phyloP scores from a whole-genome alignment of 208 protist genomes.

The Leishmania arabica region DNA sequence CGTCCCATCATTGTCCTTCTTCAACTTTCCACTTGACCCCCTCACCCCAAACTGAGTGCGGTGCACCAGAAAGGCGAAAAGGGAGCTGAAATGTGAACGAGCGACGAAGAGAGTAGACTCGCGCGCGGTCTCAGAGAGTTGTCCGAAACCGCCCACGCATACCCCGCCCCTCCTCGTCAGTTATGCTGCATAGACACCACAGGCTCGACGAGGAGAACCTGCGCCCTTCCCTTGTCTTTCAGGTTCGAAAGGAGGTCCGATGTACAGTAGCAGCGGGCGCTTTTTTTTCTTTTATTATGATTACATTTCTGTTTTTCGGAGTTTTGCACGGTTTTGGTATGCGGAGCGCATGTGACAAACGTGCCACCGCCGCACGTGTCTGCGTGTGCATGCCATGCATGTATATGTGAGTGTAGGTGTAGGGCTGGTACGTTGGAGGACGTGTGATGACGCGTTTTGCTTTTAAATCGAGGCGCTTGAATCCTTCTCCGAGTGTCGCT shows the following conservation, averaged over 20 bases:
- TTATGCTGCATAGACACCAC: background rate
- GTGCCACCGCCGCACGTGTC: background rate
- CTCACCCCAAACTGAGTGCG: background rate
- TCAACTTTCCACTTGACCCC: background rate
- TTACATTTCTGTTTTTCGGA: background rate
- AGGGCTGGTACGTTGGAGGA: background rate
- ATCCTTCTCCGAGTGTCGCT: background rate
- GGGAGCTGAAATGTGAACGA: background rate
- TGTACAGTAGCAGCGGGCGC: background rate
- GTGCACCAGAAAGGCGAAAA: background rate
- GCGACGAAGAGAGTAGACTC: too few relatives aligned
- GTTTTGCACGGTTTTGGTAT: background rate
- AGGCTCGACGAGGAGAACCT: background rate
- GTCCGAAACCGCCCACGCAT: too few relatives aligned
- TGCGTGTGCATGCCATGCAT: background rate
- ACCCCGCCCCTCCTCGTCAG: background rate
- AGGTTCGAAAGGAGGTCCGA: background rate
- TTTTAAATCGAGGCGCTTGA: background rate
- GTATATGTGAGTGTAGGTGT: background rate
- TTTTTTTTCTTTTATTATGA: background rate
- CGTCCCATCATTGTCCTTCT: background rate
- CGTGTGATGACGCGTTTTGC: background rate
- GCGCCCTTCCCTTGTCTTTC: background rate
- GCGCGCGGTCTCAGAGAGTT: background rate
- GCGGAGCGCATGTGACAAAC: background rate